Evolutionary conservation across 2,329 filamentous ascomycete genomes (phyloP).

Genomic region (Metarhizium brunneum): DNA sequence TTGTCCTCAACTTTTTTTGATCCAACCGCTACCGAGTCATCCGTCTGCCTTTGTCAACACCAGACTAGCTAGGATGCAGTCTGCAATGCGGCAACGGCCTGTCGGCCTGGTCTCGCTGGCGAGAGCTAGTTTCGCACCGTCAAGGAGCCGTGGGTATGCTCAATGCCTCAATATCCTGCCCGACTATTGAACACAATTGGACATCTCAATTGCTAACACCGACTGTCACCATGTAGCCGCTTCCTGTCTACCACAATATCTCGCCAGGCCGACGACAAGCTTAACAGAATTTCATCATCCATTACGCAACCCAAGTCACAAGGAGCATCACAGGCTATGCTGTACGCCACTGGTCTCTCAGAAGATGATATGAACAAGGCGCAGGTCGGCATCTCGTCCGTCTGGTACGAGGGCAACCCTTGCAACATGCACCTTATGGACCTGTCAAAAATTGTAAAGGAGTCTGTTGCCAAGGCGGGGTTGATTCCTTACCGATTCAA

Average conservation of each 20-base stretch:
- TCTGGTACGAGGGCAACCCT: slow-evolving; percentile 97
- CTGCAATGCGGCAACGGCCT: slow-evolving; percentile 10
- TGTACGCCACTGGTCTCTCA: slow-evolving; percentile 85
- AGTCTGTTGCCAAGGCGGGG: slow-evolving; percentile 57
- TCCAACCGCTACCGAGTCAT: not conserved
- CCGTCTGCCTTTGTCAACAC: not conserved
- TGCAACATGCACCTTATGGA: slow-evolving; percentile 99
- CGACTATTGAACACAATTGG: too few species aligned
- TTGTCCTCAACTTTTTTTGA: not conserved
- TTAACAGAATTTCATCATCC: slow-evolving; percentile 75
- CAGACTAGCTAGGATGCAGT: slow-evolving; percentile 10
- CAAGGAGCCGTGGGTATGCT: slow-evolving; percentile 10
- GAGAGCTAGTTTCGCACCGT: slow-evolving; percentile 6
- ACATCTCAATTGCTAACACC: not conserved
- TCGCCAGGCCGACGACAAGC: slow-evolving; percentile 40
- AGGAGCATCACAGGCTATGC: slow-evolving; percentile 96
- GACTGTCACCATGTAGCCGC: slow-evolving; percentile 27
- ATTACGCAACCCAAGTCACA: slow-evolving; percentile 98
- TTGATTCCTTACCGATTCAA: slow-evolving; percentile 96
- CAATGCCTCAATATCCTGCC: not conserved
- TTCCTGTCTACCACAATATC: slow-evolving; percentile 41
- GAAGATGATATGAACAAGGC: slow-evolving; percentile 91
- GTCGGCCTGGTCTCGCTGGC: slow-evolving; percentile 8
- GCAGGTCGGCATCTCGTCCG: slow-evolving; percentile 94
- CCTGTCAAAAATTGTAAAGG: slow-evolving; percentile 65